Conservation (phyloP, 495 filamentous ascomycete species). For the Pyrenula massariospora region DNA sequence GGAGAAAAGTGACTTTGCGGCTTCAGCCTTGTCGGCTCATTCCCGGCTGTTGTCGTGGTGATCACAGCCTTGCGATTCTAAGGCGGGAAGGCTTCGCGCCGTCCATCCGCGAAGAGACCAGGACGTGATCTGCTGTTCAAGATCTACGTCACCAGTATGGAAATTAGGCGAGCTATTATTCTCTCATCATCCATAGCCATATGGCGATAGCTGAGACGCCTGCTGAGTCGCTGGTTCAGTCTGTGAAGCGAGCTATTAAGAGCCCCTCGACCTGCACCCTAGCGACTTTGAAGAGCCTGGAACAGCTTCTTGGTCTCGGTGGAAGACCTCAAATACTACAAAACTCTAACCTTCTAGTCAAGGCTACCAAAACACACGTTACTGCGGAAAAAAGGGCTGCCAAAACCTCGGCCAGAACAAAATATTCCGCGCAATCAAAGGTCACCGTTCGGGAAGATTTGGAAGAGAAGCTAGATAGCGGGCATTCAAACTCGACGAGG, state of each 20-base stretch:
- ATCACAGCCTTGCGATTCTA: neutral
- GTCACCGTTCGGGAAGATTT: slow-evolving; percentile 16
- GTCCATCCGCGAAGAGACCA: too few species aligned
- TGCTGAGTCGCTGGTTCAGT: slow-evolving; percentile 1
- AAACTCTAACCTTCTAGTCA: too few species aligned
- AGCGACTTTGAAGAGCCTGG: slow-evolving; percentile 31
- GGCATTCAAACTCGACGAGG: slow-evolving; percentile 46
- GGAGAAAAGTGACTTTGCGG: too few species aligned
- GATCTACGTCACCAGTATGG: too few species aligned
- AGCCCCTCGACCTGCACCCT: slow-evolving; percentile 36
- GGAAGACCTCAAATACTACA: slow-evolving; percentile 9
- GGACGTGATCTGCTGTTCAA: too few species aligned
- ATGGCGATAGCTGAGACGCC: neutral
- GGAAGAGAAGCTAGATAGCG: slow-evolving; percentile 22
- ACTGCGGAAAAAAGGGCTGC: slow-evolving; percentile 15
- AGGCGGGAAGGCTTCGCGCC: too few species aligned
- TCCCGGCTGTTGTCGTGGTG: neutral
- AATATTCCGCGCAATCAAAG: slow-evolving; percentile 18
- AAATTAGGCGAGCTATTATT: neutral
- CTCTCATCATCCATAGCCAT: neutral
- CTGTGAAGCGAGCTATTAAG: slow-evolving; percentile 35
- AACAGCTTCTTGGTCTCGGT: slow-evolving; percentile 28
- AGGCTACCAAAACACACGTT: slow-evolving; percentile 11
- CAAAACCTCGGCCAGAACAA: slow-evolving; percentile 22
- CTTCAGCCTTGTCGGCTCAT: neutral